Percentiles rank a stretch among this genome's conserved stretches.
Evolutionary conservation across 106 monocot genomes (phyloP).

Genomic region (Gastrodia elata): DNA sequence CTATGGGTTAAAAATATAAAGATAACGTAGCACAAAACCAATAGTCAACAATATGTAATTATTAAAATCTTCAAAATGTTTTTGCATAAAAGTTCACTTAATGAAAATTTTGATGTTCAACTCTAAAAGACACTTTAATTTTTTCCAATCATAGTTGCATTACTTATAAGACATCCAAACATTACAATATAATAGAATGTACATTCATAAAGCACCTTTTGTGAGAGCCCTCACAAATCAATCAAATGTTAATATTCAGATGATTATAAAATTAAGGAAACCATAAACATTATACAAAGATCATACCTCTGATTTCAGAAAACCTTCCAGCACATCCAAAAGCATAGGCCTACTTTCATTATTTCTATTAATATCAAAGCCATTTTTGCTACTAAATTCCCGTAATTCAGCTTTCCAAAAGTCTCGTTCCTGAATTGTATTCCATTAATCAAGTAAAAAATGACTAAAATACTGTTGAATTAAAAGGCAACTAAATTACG

Average conservation of each 20-base stretch:
- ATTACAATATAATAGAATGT: not conserved
- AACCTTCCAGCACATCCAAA: slow-evolving; percentile 93
- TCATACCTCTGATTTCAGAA: slow-evolving; percentile 82
- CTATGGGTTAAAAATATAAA: too few species aligned
- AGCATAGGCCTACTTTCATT: slow-evolving; percentile 78
- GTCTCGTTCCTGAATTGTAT: slow-evolving; percentile 67
- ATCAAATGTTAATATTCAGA: not conserved
- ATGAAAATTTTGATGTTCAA: not conserved
- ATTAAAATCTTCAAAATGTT: not conserved
- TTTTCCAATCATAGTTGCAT: not conserved
- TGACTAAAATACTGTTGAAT: not conserved
- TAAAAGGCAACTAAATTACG: slow-evolving; percentile 4
- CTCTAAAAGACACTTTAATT: not conserved
- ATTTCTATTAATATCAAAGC: slow-evolving; percentile 51
- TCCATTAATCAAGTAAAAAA: not conserved
- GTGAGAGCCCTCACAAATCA: not conserved
- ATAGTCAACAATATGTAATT: not conserved
- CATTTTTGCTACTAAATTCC: slow-evolving; percentile 77
- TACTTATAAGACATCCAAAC: not conserved
- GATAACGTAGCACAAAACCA: too few species aligned
- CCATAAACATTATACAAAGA: not conserved
- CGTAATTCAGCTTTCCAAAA: slow-evolving; percentile 86
- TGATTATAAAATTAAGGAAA: not conserved
- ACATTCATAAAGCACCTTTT: not conserved
- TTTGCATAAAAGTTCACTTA: not conserved